phyloP scores from a whole-genome alignment of 1,284 basidiomycete species.

The Sanghuangporus weigelae region DNA sequence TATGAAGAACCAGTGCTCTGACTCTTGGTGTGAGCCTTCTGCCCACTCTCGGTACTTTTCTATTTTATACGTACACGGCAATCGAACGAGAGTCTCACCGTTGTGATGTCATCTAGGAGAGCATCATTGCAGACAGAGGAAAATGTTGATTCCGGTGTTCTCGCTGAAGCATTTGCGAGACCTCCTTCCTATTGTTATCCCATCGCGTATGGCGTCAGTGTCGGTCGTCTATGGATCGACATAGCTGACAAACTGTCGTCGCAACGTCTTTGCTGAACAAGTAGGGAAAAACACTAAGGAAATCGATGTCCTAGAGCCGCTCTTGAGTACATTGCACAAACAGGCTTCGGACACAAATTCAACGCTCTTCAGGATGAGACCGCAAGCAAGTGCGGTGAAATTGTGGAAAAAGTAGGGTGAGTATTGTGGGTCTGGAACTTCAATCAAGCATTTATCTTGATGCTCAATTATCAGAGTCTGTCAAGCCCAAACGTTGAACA shows the following conservation, averaged over 20 bases:
- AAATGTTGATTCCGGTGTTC: constrained; percentile 29
- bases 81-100: neutral
- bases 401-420: constrained; percentile 28
- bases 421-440: neutral
- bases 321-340: constrained; percentile 33
- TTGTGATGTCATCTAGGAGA: constrained; percentile 18
- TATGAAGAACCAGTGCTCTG: constrained; percentile 5
- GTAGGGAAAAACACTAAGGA: constrained; percentile 21
- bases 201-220: constrained; percentile 23
- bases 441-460: neutral
- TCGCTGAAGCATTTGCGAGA: constrained; percentile 26
- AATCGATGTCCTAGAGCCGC: constrained; percentile 31
- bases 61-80: neutral
- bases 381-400: constrained; percentile 23
- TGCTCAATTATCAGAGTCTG: neutral
- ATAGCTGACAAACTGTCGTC: neutral
- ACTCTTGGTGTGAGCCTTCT: constrained; percentile 21
- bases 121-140: constrained; percentile 24
- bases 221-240: neutral
- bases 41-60: constrained; percentile 19
- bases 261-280: constrained; percentile 19
- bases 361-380: constrained; percentile 24
- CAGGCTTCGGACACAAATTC: constrained; percentile 32
- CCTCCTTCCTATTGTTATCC: constrained; percentile 26
- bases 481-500: constrained; percentile 5